These are phyloP conservation scores for Syzygium malaccense DNA, from an alignment of 441 rosid species.

Conservation along the genomic window DNA sequence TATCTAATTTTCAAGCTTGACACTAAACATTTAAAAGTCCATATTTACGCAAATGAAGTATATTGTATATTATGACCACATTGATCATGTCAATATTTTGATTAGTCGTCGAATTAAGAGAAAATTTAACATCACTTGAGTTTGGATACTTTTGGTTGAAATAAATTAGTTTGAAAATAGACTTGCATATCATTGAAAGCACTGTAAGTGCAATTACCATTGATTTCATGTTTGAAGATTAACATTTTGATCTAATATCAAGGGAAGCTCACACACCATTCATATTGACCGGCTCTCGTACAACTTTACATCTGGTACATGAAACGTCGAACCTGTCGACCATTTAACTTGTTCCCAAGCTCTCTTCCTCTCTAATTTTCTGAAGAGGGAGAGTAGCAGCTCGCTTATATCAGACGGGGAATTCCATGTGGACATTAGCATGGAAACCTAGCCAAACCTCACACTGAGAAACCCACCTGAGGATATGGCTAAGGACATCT, in stretches of 20 bases:
- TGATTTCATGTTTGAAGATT: not conserved
- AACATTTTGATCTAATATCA: not conserved
- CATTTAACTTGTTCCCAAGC: not conserved
- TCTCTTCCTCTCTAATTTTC: not conserved
- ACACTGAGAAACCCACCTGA: not conserved
- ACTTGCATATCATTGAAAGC: not conserved
- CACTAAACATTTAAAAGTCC: not conserved
- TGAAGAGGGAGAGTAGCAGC: too few species aligned
- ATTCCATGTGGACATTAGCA: too few species aligned
- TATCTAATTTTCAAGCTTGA: too few species aligned
- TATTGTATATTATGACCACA: not conserved
- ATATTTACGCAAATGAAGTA: too few species aligned
- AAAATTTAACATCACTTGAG: not conserved
- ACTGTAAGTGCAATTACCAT: not conserved
- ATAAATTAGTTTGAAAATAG: not conserved
- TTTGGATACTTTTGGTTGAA: not conserved
- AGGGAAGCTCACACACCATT: not conserved
- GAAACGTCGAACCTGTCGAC: not conserved
- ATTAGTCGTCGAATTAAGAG: not conserved
- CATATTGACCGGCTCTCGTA: not conserved
- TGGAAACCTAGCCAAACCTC: too few species aligned
- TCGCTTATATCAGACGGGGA: too few species aligned
- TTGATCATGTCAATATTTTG: not conserved
- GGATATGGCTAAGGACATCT: constrained; percentile 9
- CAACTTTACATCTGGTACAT: not conserved